Evolutionary conservation across 2,329 filamentous ascomycete species (phyloP), one percentile per base, ranked within the genome.

Genomic region (Fusarium sp.): DNA sequence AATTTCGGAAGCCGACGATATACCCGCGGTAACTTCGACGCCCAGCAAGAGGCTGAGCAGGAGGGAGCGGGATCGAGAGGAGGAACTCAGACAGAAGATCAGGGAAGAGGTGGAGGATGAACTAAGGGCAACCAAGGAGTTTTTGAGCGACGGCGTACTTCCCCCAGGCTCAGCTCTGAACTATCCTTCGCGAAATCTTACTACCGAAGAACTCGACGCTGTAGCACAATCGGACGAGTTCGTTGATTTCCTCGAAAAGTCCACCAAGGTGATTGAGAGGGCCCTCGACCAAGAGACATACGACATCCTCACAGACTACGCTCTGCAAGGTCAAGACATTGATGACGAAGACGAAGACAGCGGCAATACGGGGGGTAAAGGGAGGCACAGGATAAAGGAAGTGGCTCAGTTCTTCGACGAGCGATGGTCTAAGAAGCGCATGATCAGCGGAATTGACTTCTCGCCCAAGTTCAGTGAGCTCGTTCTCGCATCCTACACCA

Each of bases 401-500:
- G 83, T 97, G 44, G 89, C 91, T 32, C 94, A 97, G 71, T 97
- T 98, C 77, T 97, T 91, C 78, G 93, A 97, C 72, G 91, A 96
- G 60, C 86, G 93, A 74, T 97, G 94, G 91, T 96, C 92, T 73
- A 96, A 96, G 81, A 97, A 97, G 80, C 89, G 93, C 65, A 97
- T 97, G 91, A 90, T 99, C 73, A 97, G 92, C 74, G 91, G 93
- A 71, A 88, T 99, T 69, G 91, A 94, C 78, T 99, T 97, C 78
- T 98, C 94, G 40, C 91, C 92, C 50, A 97, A 97, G 81, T 96
- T 95, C 72, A 92, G 91, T 25, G 95, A 99, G 78, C 85, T 99
- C 32, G 83, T 99, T 42, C 87, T 98, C 43, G 93, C 95, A 28
- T 92, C 95, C 5, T 98, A 99, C 77, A 99, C 95, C 53, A 99